Evolutionary conservation across 257 asterid species (phyloP).

Genomic region (Coffea eugenioides): DNA sequence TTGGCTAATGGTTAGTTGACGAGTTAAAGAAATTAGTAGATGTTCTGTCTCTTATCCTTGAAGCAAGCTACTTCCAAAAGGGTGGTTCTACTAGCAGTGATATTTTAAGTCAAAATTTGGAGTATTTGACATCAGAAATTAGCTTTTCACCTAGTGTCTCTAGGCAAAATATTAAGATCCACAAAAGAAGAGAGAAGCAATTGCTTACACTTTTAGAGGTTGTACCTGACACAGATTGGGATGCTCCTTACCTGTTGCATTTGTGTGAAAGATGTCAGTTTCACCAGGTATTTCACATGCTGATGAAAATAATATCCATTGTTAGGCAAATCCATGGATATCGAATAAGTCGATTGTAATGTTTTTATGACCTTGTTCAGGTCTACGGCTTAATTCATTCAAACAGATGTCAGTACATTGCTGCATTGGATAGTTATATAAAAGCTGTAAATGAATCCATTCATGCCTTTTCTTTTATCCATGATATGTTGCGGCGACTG

Average conservation of each 20-base stretch:
- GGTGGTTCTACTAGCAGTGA: conserved; percentile 36
- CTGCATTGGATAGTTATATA: conserved; percentile 81
- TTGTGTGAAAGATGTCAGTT: conserved; percentile 68
- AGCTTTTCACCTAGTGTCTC: conserved; percentile 27
- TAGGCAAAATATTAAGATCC: conserved; percentile 28
- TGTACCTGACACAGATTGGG: conserved; percentile 75
- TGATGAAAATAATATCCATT: neutral
- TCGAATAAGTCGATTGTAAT: conserved; percentile 7
- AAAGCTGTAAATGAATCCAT: conserved; percentile 67
- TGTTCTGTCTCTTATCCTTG: conserved; percentile 62
- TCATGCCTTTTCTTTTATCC: conserved; percentile 72
- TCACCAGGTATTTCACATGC: conserved; percentile 65
- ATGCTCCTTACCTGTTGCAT: conserved; percentile 60
- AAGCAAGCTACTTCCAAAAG: conserved; percentile 43
- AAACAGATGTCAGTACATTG: conserved; percentile 55
- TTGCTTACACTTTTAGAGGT: conserved; percentile 69
- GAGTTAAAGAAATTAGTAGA: conserved; percentile 49
- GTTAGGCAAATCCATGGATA: neutral
- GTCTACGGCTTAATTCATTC: conserved; percentile 87
- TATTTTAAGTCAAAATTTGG: conserved; percentile 62
- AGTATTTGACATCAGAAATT: conserved; percentile 69
- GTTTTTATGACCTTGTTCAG: conserved; percentile 39
- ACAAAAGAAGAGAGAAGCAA: conserved; percentile 65
- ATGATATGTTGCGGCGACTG: conserved; percentile 49
- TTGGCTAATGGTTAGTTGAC: too few relatives aligned